Percentiles rank a stretch among this genome's conserved stretches.
Conservation (phyloP, 2,329 filamentous ascomycete species). For the Hypoxylon sp. region DNA sequence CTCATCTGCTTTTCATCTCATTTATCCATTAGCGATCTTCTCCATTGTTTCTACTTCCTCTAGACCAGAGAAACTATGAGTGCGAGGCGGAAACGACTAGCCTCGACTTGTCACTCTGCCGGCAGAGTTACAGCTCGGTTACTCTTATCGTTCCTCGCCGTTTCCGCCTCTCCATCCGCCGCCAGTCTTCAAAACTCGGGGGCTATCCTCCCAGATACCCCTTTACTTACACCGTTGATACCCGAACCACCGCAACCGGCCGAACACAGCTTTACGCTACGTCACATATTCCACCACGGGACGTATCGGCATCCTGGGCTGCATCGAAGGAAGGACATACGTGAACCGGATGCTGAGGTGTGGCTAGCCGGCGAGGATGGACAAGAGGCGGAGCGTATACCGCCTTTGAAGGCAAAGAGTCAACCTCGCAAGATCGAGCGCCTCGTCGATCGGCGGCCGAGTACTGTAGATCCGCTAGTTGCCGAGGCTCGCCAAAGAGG, state of each 20-base stretch:
- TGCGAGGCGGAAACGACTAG: constrained; percentile 46
- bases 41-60: constrained; percentile 1
- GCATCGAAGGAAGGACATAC: constrained; percentile 81
- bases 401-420: constrained; percentile 72
- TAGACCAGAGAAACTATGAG: constrained; percentile 42
- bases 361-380: constrained; percentile 73
- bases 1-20: constrained; percentile 13
- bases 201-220: constrained; percentile 60
- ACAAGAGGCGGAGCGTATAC: constrained; percentile 63
- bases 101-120: constrained; percentile 65
- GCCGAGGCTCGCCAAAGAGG: constrained; percentile 78
- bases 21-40: constrained; percentile 8
- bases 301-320: constrained; percentile 82
- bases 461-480: constrained; percentile 83
- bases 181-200: constrained; percentile 56
- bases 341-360: constrained; percentile 68
- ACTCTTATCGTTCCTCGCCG: constrained; percentile 75
- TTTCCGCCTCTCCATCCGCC: constrained; percentile 61
- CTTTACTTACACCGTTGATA: constrained; percentile 56
- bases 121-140: constrained; percentile 73
- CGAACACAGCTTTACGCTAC: constrained; percentile 74
- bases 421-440: constrained; percentile 79
- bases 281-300: constrained; percentile 94
- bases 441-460: constrained; percentile 80
- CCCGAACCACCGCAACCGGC: constrained; percentile 63